Evolutionary conservation across 2,329 filamentous ascomycete species (phyloP).

Genomic region (Calonectria crousiana): DNA sequence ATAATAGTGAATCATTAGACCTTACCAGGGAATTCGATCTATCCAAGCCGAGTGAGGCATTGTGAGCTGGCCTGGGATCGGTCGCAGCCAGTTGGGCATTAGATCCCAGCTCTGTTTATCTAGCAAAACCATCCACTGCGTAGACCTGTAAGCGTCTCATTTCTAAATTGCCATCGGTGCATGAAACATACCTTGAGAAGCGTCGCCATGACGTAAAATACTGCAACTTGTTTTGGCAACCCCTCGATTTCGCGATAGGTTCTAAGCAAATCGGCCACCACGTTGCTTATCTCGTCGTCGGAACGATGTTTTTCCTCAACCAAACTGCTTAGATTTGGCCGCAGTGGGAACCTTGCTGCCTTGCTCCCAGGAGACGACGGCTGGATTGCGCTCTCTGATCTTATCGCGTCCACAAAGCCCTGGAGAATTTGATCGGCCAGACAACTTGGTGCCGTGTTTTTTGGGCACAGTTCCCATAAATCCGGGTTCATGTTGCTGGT

Average conservation of each 20-base stretch:
- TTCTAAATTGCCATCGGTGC: no score
- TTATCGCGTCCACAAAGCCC: constrained; percentile 39
- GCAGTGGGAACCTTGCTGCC: constrained; percentile 31
- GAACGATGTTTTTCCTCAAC: constrained; percentile 40
- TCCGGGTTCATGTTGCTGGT: constrained; percentile 21
- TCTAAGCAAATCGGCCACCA: constrained; percentile 47
- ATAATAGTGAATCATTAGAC: not conserved
- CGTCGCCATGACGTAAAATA: constrained; percentile 46
- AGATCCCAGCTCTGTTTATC: constrained; percentile 47
- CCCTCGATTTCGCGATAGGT: constrained; percentile 48
- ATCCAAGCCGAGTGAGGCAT: constrained; percentile 47
- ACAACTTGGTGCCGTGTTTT: constrained; percentile 40
- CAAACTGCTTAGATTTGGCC: constrained; percentile 42
- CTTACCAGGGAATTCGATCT: constrained; percentile 47
- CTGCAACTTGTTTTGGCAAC: constrained; percentile 46
- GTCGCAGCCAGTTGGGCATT: constrained; percentile 46
- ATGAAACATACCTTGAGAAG: constrained; percentile 42
- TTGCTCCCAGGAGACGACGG: constrained; percentile 20
- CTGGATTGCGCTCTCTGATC: constrained; percentile 28
- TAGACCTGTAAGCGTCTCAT: not conserved
- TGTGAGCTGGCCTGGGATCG: constrained; percentile 42
- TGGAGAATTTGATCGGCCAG: constrained; percentile 47
- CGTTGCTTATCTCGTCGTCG: constrained; percentile 47
- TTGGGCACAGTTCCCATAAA: constrained; percentile 42
- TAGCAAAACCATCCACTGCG: constrained; percentile 46